Conservation (phyloP, 371 early-diverging fungal genomes). For the Mortierella sp. region DNA sequence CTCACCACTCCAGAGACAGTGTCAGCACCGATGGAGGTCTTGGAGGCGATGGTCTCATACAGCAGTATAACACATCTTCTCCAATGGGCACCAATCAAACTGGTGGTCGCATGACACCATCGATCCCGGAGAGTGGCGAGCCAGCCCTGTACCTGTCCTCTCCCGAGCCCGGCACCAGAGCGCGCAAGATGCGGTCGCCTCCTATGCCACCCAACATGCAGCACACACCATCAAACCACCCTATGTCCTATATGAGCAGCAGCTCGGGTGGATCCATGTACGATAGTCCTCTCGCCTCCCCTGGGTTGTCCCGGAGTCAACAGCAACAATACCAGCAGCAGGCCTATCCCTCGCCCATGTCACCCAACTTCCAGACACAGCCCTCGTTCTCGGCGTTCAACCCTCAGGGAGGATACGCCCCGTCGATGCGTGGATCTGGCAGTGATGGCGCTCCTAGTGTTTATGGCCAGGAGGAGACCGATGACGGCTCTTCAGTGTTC, state of each 20-base stretch:
- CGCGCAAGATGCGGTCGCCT: too few relatives aligned
- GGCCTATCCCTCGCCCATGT: slow-evolving; percentile 36
- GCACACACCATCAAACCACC: slow-evolving; percentile 16
- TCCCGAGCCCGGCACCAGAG: too few relatives aligned
- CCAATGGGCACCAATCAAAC: too few relatives aligned
- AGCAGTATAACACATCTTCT: too few relatives aligned
- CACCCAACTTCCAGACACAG: slow-evolving; percentile 25
- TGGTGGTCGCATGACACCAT: too few relatives aligned
- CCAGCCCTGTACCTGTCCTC: too few relatives aligned
- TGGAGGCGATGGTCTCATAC: too few relatives aligned
- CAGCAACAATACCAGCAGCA: slow-evolving; percentile 9
- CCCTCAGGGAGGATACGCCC: slow-evolving; percentile 19
- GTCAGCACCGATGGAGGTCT: too few relatives aligned
- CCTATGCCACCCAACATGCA: too few relatives aligned
- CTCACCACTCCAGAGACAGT: too few relatives aligned
- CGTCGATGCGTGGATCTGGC: slow-evolving; percentile 20
- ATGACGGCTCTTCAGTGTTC: slow-evolving; percentile 27
- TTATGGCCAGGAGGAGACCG: slow-evolving; percentile 26
- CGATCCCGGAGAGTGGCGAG: too few relatives aligned
- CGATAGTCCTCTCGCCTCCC: slow-evolving; percentile 22
- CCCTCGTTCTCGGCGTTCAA: slow-evolving; percentile 20
- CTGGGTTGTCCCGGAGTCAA: slow-evolving; percentile 7
- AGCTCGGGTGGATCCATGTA: slow-evolving; percentile 33
- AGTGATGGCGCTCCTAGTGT: slow-evolving; percentile 35
- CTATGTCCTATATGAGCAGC: slow-evolving; percentile 30